Percentiles rank a stretch among this genome's conserved stretches.
These are phyloP conservation scores for Neolentinus lepideus DNA, from an alignment of 1,284 basidiomycete genomes.

Conservation along the genomic window DNA sequence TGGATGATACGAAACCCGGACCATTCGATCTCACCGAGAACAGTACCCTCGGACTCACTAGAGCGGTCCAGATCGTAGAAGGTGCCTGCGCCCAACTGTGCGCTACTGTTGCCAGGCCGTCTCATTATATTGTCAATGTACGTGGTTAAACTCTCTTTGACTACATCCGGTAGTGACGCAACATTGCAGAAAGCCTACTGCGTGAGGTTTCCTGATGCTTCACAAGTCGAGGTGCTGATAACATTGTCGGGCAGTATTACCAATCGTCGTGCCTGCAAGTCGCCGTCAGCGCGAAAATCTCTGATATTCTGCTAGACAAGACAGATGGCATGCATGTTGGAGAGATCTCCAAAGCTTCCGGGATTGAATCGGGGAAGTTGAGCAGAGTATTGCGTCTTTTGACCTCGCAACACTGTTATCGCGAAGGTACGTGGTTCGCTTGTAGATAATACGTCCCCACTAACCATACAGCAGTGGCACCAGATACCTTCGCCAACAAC, in stretches of 20 bases:
- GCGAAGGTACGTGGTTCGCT: slow-evolving; percentile 22
- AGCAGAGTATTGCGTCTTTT: slow-evolving; percentile 28
- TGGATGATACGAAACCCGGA: neutral
- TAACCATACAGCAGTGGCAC: slow-evolving; percentile 6
- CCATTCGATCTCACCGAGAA: neutral
- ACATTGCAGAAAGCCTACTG: neutral
- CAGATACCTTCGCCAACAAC: slow-evolving; percentile 19
- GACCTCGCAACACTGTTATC: slow-evolving; percentile 28
- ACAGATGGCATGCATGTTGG: slow-evolving; percentile 24
- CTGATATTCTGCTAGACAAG: slow-evolving; percentile 21
- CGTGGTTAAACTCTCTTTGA: neutral
- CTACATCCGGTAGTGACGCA: neutral
- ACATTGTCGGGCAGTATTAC: neutral
- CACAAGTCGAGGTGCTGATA: neutral
- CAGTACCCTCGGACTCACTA: neutral
- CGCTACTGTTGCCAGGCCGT: neutral
- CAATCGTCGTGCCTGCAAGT: slow-evolving; percentile 9
- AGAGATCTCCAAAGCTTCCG: slow-evolving; percentile 20
- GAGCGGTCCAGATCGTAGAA: neutral
- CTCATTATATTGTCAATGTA: neutral
- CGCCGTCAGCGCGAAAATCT: slow-evolving; percentile 20
- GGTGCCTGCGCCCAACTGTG: slow-evolving; percentile 2
- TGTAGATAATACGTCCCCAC: neutral
- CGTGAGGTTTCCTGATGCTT: neutral
- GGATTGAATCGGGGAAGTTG: slow-evolving; percentile 24